Evolutionary conservation across 140 eudicot species (phyloP), one percentile per base, ranked within the genome.

Genomic region (Senecio squalidus): DNA sequence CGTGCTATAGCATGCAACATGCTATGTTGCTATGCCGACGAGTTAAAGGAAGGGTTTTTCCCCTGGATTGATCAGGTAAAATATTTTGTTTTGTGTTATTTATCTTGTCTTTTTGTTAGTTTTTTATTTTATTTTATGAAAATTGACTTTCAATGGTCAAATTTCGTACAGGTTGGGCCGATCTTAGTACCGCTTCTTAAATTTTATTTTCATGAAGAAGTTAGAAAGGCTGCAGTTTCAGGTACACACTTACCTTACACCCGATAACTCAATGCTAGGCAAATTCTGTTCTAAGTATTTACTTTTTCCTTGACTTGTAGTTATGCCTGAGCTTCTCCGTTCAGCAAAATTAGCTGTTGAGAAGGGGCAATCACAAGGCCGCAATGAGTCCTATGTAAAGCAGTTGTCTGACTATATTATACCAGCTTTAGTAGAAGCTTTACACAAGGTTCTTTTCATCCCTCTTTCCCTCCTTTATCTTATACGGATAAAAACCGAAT

Each of bases 1-100:
- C n/a, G n/a, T n/a, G 90, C 90, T 47, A 82, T 82, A 47, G 90
- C 90, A 44, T 82, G 90, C 67, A 82, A 82, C 78, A 82, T 82
- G 90, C 54, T 82, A 9, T 79, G 90, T 56, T 82, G 90, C 54
- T 82, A 82, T 64, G 85, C 79, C 54, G 90, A 82, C 61, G 90
- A 82, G 67, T 57, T 82, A 24, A 78, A 82, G 73, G 90, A 82
- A 70, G 90, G 90, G 20, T 82, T 82, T 57, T 82, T 74, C 30
- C 90, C 90, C 16, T 82, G 90, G 90, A 82, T 78, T 17, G 90
- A 82, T 64, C 85, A 72, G 85, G 90, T 79, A 14, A 63, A 23
- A 9, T 45, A 21, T 20, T 25, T 9, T 18, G 24, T 4, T n/a
- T 49, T 17, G 10, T 21, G 21, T 46, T 5, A 51, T 22, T 3